Evolutionary conservation across 805 yeast species (phyloP).

Genomic region (Ogataea zsoltii): DNA sequence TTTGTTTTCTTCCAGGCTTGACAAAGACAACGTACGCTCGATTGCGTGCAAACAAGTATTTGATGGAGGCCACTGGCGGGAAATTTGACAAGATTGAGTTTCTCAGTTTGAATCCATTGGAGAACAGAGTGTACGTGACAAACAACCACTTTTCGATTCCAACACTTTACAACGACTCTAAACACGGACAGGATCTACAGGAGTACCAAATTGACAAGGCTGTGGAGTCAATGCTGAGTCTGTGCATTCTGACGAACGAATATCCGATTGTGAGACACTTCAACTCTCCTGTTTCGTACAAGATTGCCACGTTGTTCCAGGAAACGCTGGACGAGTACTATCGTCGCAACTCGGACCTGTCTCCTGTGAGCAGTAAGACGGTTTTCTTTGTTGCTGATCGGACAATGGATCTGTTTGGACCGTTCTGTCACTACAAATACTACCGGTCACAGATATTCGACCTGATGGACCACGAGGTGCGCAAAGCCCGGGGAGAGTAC

Average conservation of each 20-base stretch:
- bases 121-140: slow-evolving; percentile 71
- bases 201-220: slow-evolving; percentile 56
- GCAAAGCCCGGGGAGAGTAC: slow-evolving; percentile 28
- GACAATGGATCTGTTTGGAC: slow-evolving; percentile 78
- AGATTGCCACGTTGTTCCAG: slow-evolving; percentile 73
- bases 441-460: slow-evolving; percentile 94
- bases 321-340: slow-evolving; percentile 72
- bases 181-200: slow-evolving; percentile 60
- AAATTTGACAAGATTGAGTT: slow-evolving; percentile 35
- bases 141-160: slow-evolving; percentile 63
- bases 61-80: slow-evolving; percentile 25
- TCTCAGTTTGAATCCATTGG: slow-evolving; percentile 63
- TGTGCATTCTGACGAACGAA: slow-evolving; percentile 81
- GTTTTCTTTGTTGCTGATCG: slow-evolving; percentile 79
- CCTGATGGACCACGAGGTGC: slow-evolving; percentile 36
- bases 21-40: slow-evolving; percentile 17
- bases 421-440: slow-evolving; percentile 83
- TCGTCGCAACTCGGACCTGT: slow-evolving; percentile 64
- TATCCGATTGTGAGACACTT: slow-evolving; percentile 83
- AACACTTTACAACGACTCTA: slow-evolving; percentile 69
- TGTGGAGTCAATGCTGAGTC: slow-evolving; percentile 64
- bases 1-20: slow-evolving; percentile 68
- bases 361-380: slow-evolving; percentile 50
- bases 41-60: slow-evolving; percentile 16
- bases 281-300: slow-evolving; percentile 50